Evolutionary conservation across 2,329 filamentous ascomycete species (phyloP), one percentile per base, ranked within the genome.

Genomic region (Fusarium torulosum): DNA sequence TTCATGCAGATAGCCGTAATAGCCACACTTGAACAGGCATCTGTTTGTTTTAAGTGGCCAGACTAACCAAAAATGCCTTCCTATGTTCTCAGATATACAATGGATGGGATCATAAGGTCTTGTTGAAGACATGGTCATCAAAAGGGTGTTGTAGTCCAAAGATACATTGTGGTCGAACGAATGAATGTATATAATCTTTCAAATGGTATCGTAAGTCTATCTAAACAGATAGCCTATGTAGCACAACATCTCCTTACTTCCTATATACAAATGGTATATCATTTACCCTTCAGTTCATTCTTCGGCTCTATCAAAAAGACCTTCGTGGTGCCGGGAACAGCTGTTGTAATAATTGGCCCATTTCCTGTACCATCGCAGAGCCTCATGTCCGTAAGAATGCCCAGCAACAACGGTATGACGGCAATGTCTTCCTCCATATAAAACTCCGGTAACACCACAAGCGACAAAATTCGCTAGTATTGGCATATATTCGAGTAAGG

Each of bases 401-500:
- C 38, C 53, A 50, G 50, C 44, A 60, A 44, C 9, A 46, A 45
- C 37, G 17, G 35, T 40, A 57, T 21, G 61, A 31, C 19, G 27
- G 38, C 15, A 53, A 40, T 31, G 17, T 54, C 41, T 20, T 45
- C 17, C n/a, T 47, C 21, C 37, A 38, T 31, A 21, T 47, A 56
- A 29, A 65, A 59, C 58, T 55, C 57, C 66, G 33, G 21, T 52
- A 59, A 59, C 58, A 45, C 49, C 25, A 37, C 38, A 52, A 53
- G 43, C 62, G 57, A 66, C 64, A 47, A 54, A 61, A 56, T 60
- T 53, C 61, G 59, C 63, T 54, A 44, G 45, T 52, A 60, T 55
- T 58, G 56, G 42, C 55, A 53, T 45, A 53, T 63, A 61, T 63
- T 60, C 70, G 43, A 59, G 41, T 45, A 54, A 72, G 72, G 71